A percentile compares a stretch with the other conserved stretches of the same genome.
phyloP scores from a whole-genome alignment of 2,329 filamentous ascomycete species.

The Aschersonia sp. region DNA sequence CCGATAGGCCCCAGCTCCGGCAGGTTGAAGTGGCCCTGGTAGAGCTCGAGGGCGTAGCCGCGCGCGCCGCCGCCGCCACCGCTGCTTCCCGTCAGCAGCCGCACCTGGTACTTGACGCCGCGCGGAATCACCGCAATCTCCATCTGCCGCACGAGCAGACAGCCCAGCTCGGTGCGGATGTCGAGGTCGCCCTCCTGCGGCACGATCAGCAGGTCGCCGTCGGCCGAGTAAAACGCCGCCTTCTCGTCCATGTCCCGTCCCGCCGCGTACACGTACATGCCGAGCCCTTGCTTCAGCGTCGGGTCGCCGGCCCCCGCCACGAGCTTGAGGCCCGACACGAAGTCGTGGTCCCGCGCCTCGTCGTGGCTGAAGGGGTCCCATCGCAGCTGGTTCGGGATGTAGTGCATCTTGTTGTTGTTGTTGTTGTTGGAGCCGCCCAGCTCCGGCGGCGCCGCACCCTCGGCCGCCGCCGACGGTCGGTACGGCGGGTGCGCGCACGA shows the following conservation, averaged over 20 bases:
- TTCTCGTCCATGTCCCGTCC: constrained; percentile 63
- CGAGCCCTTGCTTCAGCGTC: constrained; percentile 62
- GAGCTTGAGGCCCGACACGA: constrained; percentile 46
- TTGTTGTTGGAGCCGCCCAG: constrained; percentile 5
- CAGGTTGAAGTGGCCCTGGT: constrained; percentile 56
- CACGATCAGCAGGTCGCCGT: constrained; percentile 66
- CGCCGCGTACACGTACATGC: constrained; percentile 68
- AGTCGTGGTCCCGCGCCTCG: constrained; percentile 32
- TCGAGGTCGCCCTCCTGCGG: constrained; percentile 61
- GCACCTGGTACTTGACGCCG: constrained; percentile 59
- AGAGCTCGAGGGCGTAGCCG: constrained; percentile 64
- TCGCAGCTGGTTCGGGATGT: constrained; percentile 60
- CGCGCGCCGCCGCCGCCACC: constrained; percentile 49
- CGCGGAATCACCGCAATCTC: constrained; percentile 67
- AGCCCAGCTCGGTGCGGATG: constrained; percentile 64
- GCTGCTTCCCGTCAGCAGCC: constrained; percentile 42
- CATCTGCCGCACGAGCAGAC: constrained; percentile 59
- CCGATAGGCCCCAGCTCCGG: constrained; percentile 63
- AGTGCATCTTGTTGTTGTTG: constrained; percentile 15
- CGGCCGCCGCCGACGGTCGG: constrained; percentile 29
- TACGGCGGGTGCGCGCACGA: constrained; percentile 46
- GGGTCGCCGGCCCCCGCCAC: constrained; percentile 70
- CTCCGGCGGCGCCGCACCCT: constrained; percentile 6
- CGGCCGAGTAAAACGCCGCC: constrained; percentile 70
- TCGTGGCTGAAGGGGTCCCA: constrained; percentile 73